These are phyloP conservation scores for Backusella morwellensis DNA, from an alignment of 192 early-diverging fungal species.

Conservation along the genomic window DNA sequence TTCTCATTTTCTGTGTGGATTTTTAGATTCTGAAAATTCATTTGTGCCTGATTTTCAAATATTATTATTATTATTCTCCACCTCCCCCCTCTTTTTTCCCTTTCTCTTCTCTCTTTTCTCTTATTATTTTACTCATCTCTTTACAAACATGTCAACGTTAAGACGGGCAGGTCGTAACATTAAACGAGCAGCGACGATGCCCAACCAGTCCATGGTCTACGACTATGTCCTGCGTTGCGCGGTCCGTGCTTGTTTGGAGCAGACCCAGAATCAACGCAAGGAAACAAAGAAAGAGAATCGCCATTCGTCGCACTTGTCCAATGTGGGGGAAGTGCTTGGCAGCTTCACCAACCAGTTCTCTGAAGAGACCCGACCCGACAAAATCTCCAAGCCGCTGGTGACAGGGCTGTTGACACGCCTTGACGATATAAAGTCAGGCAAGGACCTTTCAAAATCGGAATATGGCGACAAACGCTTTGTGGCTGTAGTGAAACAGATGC, in stretches of 20 bases:
- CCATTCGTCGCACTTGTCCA: conserved; percentile 13
- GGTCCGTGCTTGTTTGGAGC: conserved; percentile 33
- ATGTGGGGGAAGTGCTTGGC: conserved; percentile 27
- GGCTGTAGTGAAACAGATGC: conserved; percentile 35
- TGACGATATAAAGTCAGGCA: conserved; percentile 44
- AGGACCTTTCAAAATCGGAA: conserved; percentile 36
- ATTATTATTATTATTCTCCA: background rate
- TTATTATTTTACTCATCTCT: background rate
- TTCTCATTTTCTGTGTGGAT: too few relatives aligned
- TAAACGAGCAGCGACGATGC: background rate
- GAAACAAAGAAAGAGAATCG: conserved; percentile 12
- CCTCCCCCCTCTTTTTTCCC: background rate
- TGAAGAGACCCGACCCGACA: conserved; percentile 33
- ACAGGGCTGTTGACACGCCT: conserved; percentile 39
- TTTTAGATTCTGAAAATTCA: background rate
- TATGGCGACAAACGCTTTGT: conserved; percentile 48
- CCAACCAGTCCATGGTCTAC: conserved; percentile 29
- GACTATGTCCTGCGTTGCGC: conserved; percentile 39
- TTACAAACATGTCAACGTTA: conserved; percentile 10
- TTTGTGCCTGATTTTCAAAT: background rate
- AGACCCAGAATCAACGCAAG: conserved; percentile 1
- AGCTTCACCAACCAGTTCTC: conserved; percentile 28
- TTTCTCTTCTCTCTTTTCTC: background rate
- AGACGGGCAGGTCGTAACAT: conserved; percentile 20
- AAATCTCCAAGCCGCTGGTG: conserved; percentile 46